Evolutionary conservation across 495 filamentous ascomycete species (phyloP).

Genomic region (Daldinia decipiens): DNA sequence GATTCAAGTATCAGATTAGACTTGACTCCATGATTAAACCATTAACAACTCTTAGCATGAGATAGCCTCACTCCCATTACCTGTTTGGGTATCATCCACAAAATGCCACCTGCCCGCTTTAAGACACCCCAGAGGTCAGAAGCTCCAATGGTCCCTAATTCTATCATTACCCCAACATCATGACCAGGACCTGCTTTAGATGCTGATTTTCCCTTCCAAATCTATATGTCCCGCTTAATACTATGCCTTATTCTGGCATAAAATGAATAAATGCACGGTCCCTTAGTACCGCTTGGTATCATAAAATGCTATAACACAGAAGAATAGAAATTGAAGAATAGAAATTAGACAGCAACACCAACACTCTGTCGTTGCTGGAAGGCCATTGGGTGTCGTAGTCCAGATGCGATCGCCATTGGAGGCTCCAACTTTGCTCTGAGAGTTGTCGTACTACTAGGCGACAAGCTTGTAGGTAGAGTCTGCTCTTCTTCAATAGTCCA

Average conservation of each 20-base stretch:
- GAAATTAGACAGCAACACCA: slow-evolving; percentile 56
- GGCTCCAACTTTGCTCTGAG: slow-evolving; percentile 46
- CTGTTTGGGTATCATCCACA: slow-evolving; percentile 39
- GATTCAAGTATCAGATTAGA: slow-evolving; percentile 2
- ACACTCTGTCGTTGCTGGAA: slow-evolving; percentile 54
- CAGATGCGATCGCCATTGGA: slow-evolving; percentile 38
- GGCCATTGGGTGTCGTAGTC: slow-evolving; percentile 40
- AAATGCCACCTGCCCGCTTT: slow-evolving; percentile 31
- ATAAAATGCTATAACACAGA: slow-evolving; percentile 41
- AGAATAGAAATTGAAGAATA: slow-evolving; percentile 43
- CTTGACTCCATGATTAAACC: slow-evolving; percentile 22
- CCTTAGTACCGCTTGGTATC: slow-evolving; percentile 40
- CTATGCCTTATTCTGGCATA: slow-evolving; percentile 26
- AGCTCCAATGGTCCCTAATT: slow-evolving; percentile 14
- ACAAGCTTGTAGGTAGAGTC: slow-evolving; percentile 56
- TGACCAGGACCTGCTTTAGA: slow-evolving; percentile 40
- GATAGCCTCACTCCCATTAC: slow-evolving; percentile 27
- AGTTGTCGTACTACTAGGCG: slow-evolving; percentile 54
- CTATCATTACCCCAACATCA: slow-evolving; percentile 43
- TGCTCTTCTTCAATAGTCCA: slow-evolving; percentile 55
- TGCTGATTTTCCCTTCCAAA: slow-evolving; percentile 36
- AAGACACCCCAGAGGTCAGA: slow-evolving; percentile 24
- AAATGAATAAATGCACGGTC: slow-evolving; percentile 36
- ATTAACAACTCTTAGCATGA: slow-evolving; percentile 18
- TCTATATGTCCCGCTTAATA: slow-evolving; percentile 34